Evolutionary conservation across 2,329 filamentous ascomycete species (phyloP).

Genomic region (Trichoderma endophyticum): DNA sequence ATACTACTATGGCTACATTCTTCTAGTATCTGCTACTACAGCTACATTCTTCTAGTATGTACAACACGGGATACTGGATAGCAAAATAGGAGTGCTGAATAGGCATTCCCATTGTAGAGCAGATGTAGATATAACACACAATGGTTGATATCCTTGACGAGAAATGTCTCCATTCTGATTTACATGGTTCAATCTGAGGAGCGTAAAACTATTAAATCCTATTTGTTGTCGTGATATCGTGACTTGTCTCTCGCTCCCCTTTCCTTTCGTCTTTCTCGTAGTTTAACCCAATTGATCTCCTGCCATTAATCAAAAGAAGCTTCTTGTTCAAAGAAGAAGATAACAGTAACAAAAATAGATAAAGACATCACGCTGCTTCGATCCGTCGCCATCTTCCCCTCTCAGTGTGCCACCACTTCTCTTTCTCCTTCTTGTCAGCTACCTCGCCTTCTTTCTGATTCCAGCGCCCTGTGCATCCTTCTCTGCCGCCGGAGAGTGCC

Average conservation of each 20-base stretch:
- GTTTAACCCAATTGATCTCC: background rate
- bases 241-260: background rate
- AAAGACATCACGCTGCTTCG: conserved; percentile 16
- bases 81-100: no score
- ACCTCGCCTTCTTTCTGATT: conserved; percentile 38
- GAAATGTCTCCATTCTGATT: background rate
- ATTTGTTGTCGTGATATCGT: conserved; percentile 9
- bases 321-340: background rate
- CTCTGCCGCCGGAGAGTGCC: conserved; percentile 34
- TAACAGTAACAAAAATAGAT: background rate
- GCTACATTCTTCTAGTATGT: no score
- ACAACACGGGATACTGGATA: no score
- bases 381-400: conserved; percentile 42
- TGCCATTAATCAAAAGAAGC: background rate
- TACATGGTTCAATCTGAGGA: background rate
- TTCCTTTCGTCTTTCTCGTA: background rate
- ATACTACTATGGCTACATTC: no score
- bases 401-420: conserved; percentile 51
- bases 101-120: no score
- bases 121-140: background rate
- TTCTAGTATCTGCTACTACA: no score
- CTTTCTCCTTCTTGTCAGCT: conserved; percentile 47
- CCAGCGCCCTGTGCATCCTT: conserved; percentile 48
- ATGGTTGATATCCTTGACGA: background rate
- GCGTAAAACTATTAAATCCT: background rate